Conservation (phyloP, 2,329 filamentous ascomycete species). For the Clarireedia paspali region DNA sequence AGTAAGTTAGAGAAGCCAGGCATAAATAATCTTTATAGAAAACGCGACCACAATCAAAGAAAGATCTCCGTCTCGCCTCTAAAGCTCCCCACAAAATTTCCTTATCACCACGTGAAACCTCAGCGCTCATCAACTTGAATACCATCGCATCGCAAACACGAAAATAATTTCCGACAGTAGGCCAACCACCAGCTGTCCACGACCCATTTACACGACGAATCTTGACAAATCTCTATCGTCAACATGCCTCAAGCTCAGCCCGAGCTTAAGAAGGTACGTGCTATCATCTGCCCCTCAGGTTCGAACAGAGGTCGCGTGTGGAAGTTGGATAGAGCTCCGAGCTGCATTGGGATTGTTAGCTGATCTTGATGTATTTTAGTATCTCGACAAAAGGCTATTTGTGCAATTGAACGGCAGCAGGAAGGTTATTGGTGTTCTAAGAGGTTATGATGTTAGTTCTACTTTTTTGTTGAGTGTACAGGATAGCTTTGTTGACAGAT, state of each 20-base stretch:
- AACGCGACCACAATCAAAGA: neutral
- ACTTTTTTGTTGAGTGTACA: neutral
- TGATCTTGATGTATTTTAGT: conserved; percentile 46
- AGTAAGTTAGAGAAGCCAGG: neutral
- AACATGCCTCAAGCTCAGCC: conserved; percentile 97
- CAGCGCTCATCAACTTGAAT: conserved; percentile 9
- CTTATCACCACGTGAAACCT: conserved; percentile 25
- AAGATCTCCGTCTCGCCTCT: neutral
- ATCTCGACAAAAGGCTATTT: conserved; percentile 98
- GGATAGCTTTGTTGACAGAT: neutral
- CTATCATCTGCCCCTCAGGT: neutral
- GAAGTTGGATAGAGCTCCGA: conserved; percentile 8
- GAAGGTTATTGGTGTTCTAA: conserved; percentile 89
- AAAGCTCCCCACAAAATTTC: neutral
- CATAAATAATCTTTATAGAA: neutral
- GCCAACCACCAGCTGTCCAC: conserved; percentile 4
- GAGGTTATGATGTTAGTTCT: conserved; percentile 84
- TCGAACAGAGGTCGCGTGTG: neutral
- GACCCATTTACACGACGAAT: conserved; percentile 8
- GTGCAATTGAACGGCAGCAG: conserved; percentile 96
- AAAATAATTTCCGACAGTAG: conserved; percentile 3
- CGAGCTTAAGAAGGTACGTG: conserved; percentile 88
- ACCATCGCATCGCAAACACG: neutral
- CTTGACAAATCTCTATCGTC: conserved; percentile 14
- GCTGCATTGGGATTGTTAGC: conserved; percentile 10